These are phyloP conservation scores for Plantago major DNA, from an alignment of 257 asterid species.

Conservation along the genomic window DNA sequence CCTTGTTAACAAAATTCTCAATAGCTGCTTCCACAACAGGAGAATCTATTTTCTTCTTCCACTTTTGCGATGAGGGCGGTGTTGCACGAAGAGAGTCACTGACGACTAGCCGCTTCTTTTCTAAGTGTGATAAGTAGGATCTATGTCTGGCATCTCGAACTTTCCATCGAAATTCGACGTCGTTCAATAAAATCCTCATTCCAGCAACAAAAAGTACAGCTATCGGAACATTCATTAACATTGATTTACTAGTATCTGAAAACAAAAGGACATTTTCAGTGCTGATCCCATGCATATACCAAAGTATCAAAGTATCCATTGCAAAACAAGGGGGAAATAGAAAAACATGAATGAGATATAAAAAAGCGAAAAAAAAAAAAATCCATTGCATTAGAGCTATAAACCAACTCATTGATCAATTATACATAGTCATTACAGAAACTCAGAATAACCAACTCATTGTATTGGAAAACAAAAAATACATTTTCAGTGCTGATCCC, in stretches of 20 bases:
- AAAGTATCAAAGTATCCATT: too few species aligned
- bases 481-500: too few species aligned
- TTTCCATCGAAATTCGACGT: slow-evolving; percentile 80
- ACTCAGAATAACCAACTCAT: too few species aligned
- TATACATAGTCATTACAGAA: too few species aligned
- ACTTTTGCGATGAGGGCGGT: slow-evolving; percentile 47
- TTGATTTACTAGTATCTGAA: slow-evolving; percentile 87
- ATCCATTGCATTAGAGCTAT: too few species aligned
- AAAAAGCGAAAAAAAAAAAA: too few species aligned
- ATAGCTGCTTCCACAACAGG: slow-evolving; percentile 79
- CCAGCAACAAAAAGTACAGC: slow-evolving; percentile 75
- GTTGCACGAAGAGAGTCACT: slow-evolving; percentile 56
- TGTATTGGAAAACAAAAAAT: too few species aligned
- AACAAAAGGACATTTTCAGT: too few species aligned
- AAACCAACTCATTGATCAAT: too few species aligned
- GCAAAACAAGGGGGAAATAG: too few species aligned
- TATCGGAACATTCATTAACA: slow-evolving; percentile 81
- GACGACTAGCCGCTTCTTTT: slow-evolving; percentile 65
- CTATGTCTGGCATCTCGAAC: slow-evolving; percentile 31
- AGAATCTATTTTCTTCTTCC: slow-evolving; percentile 83
- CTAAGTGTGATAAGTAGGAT: slow-evolving; percentile 68
- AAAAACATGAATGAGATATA: too few species aligned
- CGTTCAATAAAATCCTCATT: slow-evolving; percentile 58
- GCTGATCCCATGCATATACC: too few species aligned
- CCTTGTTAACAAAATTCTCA: slow-evolving; percentile 63